phyloP scores from a whole-genome alignment of 164 flowering plant genomes.

The Santalum album region DNA sequence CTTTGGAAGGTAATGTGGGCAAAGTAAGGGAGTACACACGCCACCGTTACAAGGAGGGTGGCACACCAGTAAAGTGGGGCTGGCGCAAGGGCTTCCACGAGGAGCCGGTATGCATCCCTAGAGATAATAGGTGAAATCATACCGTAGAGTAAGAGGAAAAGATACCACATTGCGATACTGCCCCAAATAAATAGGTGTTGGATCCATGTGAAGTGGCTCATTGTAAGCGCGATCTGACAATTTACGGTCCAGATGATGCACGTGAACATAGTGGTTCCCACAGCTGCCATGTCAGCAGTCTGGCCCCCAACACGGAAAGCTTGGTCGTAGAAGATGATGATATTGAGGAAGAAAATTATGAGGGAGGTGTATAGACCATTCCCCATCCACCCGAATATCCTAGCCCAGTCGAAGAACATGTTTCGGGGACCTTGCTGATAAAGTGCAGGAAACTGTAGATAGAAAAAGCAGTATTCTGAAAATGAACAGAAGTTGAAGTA shows the following conservation, averaged over 20 bases:
- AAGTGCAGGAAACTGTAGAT: conserved; percentile 81
- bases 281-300: conserved; percentile 68
- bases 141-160: conserved; percentile 73
- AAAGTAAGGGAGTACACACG: conserved; percentile 67
- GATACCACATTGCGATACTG: conserved; percentile 70
- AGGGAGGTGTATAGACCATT: conserved; percentile 78
- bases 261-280: conserved; percentile 94
- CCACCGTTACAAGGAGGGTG: conserved; percentile 48
- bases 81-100: conserved; percentile 75
- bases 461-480: too few species aligned
- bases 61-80: conserved; percentile 80
- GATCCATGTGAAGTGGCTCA: conserved; percentile 98
- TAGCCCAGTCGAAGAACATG: conserved; percentile 81
- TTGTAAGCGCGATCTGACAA: conserved; percentile 82
- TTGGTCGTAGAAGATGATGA: conserved; percentile 51
- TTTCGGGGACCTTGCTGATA: conserved; percentile 92
- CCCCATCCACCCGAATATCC: conserved; percentile 91
- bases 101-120: conserved; percentile 41
- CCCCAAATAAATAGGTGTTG: conserved; percentile 92
- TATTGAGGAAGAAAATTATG: conserved; percentile 61
- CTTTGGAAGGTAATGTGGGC: conserved; percentile 73
- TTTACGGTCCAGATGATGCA: conserved; percentile 89
- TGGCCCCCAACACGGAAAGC: conserved; percentile 74
- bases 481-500: too few species aligned
- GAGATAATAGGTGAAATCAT: conserved; percentile 34